Evolutionary conservation across 345 rosid genomes (phyloP).

Genomic region (Camelina sativa): DNA sequence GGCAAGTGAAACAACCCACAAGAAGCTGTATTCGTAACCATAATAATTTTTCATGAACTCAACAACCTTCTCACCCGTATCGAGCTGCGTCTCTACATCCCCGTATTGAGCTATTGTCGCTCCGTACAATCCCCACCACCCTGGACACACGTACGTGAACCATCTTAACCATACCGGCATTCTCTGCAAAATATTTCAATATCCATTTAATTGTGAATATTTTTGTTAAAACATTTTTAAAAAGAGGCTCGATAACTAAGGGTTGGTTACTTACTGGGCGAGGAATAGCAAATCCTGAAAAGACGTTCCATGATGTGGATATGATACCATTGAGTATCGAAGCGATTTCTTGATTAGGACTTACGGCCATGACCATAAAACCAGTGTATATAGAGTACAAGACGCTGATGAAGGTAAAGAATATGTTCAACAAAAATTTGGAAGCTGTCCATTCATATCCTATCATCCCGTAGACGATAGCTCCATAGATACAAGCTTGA

Average conservation of each 20-base stretch:
- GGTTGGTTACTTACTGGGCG: constrained; percentile 42
- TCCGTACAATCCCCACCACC: constrained; percentile 56
- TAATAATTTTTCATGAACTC: constrained; percentile 50
- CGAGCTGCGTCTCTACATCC: constrained; percentile 45
- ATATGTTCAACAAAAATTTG: constrained; percentile 47
- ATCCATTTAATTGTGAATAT: background rate
- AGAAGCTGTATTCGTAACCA: constrained; percentile 51
- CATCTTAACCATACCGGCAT: constrained; percentile 57
- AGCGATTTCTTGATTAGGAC: constrained; percentile 52
- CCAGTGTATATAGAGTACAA: constrained; percentile 56
- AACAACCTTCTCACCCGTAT: constrained; percentile 50
- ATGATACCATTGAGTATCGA: constrained; percentile 42
- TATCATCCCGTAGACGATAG: constrained; percentile 50
- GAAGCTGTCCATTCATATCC: constrained; percentile 59
- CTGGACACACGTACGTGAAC: constrained; percentile 51
- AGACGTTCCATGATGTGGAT: constrained; percentile 51
- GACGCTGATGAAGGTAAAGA: constrained; percentile 51
- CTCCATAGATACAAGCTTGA: constrained; percentile 46
- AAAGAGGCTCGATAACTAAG: background rate
- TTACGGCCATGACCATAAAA: constrained; percentile 50
- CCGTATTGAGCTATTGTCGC: constrained; percentile 52
- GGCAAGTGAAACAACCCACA: constrained; percentile 46
- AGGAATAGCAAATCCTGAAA: constrained; percentile 60
- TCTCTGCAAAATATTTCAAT: constrained; percentile 42
- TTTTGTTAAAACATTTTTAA: background rate